phyloP scores from a whole-genome alignment of 2,329 filamentous ascomycete species.

The Mycosphaerella arachidis region DNA sequence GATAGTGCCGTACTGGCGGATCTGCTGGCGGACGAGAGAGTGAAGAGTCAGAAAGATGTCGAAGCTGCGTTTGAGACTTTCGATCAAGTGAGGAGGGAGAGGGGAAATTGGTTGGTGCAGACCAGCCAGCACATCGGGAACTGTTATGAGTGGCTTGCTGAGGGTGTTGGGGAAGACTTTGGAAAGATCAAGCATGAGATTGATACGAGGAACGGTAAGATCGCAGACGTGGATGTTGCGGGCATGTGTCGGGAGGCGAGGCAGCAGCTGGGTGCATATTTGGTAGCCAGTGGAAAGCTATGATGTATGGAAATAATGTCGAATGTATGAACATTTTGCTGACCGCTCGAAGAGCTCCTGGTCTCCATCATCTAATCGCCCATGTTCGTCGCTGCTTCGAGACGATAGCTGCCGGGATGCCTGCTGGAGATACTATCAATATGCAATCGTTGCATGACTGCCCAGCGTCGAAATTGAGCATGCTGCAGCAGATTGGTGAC shows the following conservation, averaged over 20 bases:
- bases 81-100: constrained; percentile 36
- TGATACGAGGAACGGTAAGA: constrained; percentile 18
- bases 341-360: background rate
- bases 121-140: constrained; percentile 38
- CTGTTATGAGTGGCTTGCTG: constrained; percentile 36
- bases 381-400: no score
- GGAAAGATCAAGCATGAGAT: constrained; percentile 23
- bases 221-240: constrained; percentile 23
- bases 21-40: constrained; percentile 21
- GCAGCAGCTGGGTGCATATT: constrained; percentile 10
- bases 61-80: constrained; percentile 40
- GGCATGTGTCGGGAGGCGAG: constrained; percentile 20
- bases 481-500: no score
- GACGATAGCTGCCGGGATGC: no score
- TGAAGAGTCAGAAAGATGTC: constrained; percentile 18
- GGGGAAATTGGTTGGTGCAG: constrained; percentile 44
- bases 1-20: constrained; percentile 28
- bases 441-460: no score
- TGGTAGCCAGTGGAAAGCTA: constrained; percentile 1
- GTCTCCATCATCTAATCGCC: no score
- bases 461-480: no score
- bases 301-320: background rate
- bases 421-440: no score
- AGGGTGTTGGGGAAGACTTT: constrained; percentile 21
- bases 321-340: background rate